Evolutionary conservation across 2,329 filamentous ascomycete species (phyloP), one percentile per base, ranked within the genome.

Genomic region (Neurospora sp.): DNA sequence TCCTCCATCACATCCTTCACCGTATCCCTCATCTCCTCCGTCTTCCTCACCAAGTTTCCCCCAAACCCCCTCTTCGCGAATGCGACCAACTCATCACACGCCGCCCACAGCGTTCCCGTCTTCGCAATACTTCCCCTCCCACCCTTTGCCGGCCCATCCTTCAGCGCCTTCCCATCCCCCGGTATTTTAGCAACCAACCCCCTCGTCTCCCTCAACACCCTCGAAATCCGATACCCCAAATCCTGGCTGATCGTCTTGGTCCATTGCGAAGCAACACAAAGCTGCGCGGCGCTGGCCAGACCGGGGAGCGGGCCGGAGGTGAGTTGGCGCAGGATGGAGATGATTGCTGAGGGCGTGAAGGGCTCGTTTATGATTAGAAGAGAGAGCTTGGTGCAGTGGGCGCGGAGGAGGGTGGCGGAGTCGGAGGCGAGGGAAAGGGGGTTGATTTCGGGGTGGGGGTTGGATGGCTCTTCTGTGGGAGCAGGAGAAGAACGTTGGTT

Each of bases 331-430:
- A 97, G 82, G 15, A 96, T 88, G 33, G 86, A 89, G 10, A 81
- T 82, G 40, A 97, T 84, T 5, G 93, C 94, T 0, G 90, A 89
- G 0, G 92, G 89, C 0, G 93, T 96, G 74, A 97, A 96, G 0
- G 95, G 94, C 19, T 92, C 87, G 76, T 92, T 97, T 76, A 96
- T 91, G 1, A 96, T 87, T 13, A 98, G 86, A 0, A 97, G 89
- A 0, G 92, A 95, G 36, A 97, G 85, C 73, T 97, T 97, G 6
- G 93, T 97, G 1, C 87, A 77, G 2, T 97, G 93, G 0, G 93
- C 92, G 78, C 88, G 90, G 71, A 97, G 87, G 5, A 96, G 84
- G 36, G 85, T 87, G 0, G 92, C 87, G 0, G 91, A 86, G 75
- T 94, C 90, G 75, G 87, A 86, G 40, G 94, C 88, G 70, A 95